Evolutionary conservation across 305 asterid species (phyloP).

Genomic region (Solanum aculeatissimum): DNA sequence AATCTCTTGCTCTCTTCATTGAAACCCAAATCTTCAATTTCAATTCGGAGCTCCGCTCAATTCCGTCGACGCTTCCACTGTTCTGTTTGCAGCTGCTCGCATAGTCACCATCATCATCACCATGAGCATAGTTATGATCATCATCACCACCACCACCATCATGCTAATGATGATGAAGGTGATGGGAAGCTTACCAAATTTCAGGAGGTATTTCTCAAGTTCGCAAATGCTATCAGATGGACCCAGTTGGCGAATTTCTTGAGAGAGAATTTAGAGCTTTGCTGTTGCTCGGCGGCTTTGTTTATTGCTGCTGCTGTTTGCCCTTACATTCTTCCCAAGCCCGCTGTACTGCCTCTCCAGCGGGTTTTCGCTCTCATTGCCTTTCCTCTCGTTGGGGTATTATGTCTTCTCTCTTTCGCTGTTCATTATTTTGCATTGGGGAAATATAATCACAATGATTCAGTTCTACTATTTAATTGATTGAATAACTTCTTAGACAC

Average conservation of each 20-base stretch:
- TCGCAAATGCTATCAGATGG: conserved; percentile 63
- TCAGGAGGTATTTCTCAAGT: conserved; percentile 44
- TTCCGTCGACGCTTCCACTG: background rate
- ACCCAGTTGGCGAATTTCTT: conserved; percentile 52
- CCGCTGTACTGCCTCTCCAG: conserved; percentile 51
- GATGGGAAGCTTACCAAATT: conserved; percentile 38
- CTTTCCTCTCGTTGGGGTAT: conserved; percentile 92
- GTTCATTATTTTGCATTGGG: background rate
- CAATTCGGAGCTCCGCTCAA: background rate
- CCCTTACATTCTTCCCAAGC: conserved; percentile 58
- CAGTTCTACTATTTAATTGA: background rate
- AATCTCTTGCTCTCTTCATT: background rate
- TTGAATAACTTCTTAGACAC: background rate
- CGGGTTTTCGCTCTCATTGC: conserved; percentile 47
- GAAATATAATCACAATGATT: background rate
- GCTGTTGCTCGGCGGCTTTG: conserved; percentile 75
- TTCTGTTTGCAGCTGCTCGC: background rate
- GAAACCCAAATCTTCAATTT: conserved; percentile 4
- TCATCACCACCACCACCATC: conserved; percentile 19
- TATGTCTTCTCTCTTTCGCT: background rate
- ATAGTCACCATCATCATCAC: conserved; percentile 9
- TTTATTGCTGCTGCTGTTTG: conserved; percentile 67
- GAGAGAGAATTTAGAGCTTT: conserved; percentile 72
- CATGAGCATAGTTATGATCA: conserved; percentile 9
- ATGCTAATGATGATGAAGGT: conserved; percentile 19